Evolutionary conservation across 2,329 filamentous ascomycete genomes (phyloP).

Genomic region (Pseudocercospora macadamiae): DNA sequence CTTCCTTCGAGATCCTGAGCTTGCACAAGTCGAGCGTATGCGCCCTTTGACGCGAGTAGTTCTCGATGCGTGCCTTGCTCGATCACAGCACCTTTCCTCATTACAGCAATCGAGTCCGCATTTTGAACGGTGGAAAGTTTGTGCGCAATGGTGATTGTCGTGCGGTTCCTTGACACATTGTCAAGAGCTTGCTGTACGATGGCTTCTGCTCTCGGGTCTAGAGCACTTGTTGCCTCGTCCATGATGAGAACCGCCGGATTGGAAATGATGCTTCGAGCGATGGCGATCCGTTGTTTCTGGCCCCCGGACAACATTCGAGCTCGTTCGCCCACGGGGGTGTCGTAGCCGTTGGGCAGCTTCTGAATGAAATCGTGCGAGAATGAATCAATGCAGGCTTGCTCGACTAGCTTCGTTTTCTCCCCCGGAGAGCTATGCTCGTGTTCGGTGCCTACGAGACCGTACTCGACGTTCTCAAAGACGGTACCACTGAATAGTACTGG

Average conservation of each 20-base stretch:
- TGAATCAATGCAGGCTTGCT: constrained; percentile 35
- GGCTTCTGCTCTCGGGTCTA: constrained; percentile 38
- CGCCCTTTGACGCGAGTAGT: not conserved
- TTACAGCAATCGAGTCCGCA: constrained; percentile 50
- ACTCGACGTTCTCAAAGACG: not conserved
- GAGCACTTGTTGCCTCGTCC: constrained; percentile 42
- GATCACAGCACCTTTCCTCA: constrained; percentile 46
- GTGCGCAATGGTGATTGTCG: constrained; percentile 48
- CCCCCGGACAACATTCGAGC: constrained; percentile 37
- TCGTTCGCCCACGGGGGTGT: constrained; percentile 38
- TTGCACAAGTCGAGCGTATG: constrained; percentile 10
- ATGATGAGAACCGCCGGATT: constrained; percentile 38
- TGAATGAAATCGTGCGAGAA: constrained; percentile 42
- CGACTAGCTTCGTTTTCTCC: constrained; percentile 32
- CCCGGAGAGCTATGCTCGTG: constrained; percentile 20
- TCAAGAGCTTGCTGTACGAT: constrained; percentile 40
- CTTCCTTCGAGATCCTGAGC: constrained; percentile 15
- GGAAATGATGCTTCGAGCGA: constrained; percentile 40
- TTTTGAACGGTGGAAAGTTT: constrained; percentile 45
- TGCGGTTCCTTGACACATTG: constrained; percentile 33
- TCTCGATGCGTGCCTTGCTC: constrained; percentile 44
- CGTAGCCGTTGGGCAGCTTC: constrained; percentile 37
- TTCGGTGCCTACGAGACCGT: constrained; percentile 22
- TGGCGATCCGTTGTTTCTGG: constrained; percentile 39
- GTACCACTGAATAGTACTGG: constrained; percentile 2